Base-by-base conservation (phyloP, 2,329 filamentous ascomycete species). In the Trichophyton benhamiae region DNA sequence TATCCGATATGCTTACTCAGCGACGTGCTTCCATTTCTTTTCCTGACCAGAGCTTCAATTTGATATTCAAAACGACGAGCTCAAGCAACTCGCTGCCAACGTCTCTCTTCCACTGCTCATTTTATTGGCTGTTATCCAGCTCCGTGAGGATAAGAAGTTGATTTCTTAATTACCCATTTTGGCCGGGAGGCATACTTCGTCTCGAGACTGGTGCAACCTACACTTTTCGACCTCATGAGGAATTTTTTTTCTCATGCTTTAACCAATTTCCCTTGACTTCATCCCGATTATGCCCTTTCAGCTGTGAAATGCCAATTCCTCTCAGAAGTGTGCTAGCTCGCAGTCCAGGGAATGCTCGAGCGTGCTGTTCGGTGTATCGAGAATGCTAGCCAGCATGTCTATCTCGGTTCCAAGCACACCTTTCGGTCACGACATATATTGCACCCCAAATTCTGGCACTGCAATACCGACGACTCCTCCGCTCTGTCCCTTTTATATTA, bases 361-460 rank as follows among this genome's bases (percentile, higher is more conserved):
- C 77, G 78, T 69, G 75, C 77, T 67, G 72, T 75, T 63, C 73
- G 76, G 73, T 78, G 75, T 69, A 72, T 79, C 70, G 77, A 80
- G 71, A 76, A 72, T 72, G 77, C 76, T 68, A 76, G 77, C 67
- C 73, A 76, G 70, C 73, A 74, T 72, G 69, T 78, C 64, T 69
- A 77, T 64, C 72, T 72, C 65, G 72, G 75, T 64, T 66, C 74
- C 60, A 72, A 74, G 63, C 68, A 69, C 61, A 69, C 70, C n/a
- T 66, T 76, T 66, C 72, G 74, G 65, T 70, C 68, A 58, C 67
- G 66, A 63, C 69, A 70, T 57, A 66, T 69, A n/a, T 66, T 77
- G 13, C 70, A 70, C 64, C 67, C 70, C 25, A 65, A 66, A 48
- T 72, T 77, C 61, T 75, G 74, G 69, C 72, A 70, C 60, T 66